These are phyloP conservation scores for Calcarisporium arbuscula DNA, from an alignment of 2,329 filamentous ascomycete genomes.

Conservation along the genomic window DNA sequence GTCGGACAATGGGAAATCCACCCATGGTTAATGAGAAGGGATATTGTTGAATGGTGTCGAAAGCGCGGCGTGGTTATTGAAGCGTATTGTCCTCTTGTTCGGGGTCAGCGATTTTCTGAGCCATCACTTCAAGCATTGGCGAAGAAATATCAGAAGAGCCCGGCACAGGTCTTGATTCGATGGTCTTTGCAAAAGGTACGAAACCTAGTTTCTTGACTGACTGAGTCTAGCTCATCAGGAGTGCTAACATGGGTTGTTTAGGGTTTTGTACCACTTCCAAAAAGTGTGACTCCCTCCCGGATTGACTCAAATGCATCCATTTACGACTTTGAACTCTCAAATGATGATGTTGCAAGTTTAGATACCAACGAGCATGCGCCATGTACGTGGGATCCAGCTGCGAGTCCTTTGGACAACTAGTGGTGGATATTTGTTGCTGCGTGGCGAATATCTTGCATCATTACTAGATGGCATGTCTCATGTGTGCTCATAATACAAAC, in stretches of 20 bases:
- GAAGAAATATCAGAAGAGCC: conserved; percentile 50
- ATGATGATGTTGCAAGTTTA: conserved; percentile 45
- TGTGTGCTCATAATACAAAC: too few species aligned
- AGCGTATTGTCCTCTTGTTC: conserved; percentile 28
- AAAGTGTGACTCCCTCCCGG: conserved; percentile 53
- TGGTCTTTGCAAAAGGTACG: conserved; percentile 65
- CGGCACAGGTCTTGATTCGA: conserved; percentile 59
- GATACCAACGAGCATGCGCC: too few species aligned
- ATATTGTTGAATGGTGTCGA: conserved; percentile 51
- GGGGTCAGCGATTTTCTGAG: conserved; percentile 37
- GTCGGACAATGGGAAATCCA: conserved; percentile 53
- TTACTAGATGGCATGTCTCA: too few species aligned
- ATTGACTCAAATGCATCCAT: conserved; percentile 56
- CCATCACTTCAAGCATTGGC: conserved; percentile 48
- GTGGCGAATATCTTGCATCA: too few species aligned
- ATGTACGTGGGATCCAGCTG: too few species aligned
- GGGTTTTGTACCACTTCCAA: conserved; percentile 58
- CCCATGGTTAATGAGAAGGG: conserved; percentile 54
- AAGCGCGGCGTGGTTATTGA: conserved; percentile 59
- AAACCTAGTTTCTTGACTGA: too few species aligned
- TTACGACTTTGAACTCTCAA: conserved; percentile 50
- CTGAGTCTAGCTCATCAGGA: too few species aligned
- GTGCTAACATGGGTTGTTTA: too few species aligned
- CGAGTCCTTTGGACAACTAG: too few species aligned
- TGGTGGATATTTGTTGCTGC: too few species aligned